phyloP scores from a whole-genome alignment of 169 alveolate genomes.

The Plasmodium coatneyi region DNA sequence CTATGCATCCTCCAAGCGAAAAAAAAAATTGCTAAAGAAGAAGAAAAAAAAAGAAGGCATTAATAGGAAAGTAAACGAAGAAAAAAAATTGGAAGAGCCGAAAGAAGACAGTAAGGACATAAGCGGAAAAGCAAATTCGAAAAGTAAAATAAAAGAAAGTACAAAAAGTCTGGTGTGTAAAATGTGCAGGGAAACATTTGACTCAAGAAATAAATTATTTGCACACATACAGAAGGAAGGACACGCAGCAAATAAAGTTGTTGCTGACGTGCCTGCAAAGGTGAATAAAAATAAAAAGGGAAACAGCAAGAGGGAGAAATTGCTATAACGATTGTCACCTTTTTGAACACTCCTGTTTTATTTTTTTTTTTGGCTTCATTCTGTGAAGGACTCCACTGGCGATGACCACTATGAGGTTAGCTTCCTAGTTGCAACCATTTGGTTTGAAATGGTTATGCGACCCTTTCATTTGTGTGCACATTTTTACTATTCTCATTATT shows the following conservation, averaged over 20 bases:
- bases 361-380: not conserved
- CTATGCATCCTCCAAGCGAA: slow-evolving; percentile 6
- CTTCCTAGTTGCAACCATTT: not conserved
- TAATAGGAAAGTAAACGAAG: not conserved
- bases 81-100: not conserved
- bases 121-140: not conserved
- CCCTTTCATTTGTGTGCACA: not conserved
- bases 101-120: slow-evolving; percentile 4
- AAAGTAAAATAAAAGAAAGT: slow-evolving; percentile 26
- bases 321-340: not conserved
- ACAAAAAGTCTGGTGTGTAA: slow-evolving; percentile 15
- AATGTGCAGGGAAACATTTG: slow-evolving; percentile 40
- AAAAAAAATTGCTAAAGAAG: slow-evolving; percentile 20
- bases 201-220: slow-evolving; percentile 79
- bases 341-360: not conserved
- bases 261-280: not conserved
- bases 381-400: not conserved
- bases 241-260: slow-evolving; percentile 74
- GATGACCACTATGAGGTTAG: not conserved
- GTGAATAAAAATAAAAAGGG: not conserved
- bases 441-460: not conserved
- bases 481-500: not conserved
- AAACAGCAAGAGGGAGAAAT: not conserved
- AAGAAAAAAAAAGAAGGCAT: slow-evolving; percentile 22
- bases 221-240: slow-evolving; percentile 75